phyloP scores from a whole-genome alignment of 1,139 yeast species.

The Hanseniaspora uvarum region DNA sequence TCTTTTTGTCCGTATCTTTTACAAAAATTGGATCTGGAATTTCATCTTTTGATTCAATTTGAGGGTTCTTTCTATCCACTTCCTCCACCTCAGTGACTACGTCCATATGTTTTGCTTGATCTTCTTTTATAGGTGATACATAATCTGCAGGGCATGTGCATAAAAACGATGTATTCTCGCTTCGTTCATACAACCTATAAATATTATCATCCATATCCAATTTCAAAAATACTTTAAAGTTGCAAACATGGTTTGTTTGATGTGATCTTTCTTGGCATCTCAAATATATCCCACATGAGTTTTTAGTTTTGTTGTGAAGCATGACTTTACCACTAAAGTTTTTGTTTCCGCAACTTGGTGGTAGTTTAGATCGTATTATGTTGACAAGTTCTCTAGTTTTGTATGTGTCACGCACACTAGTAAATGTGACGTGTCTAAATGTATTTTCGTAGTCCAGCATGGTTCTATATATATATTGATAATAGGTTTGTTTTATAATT shows the following conservation, averaged over 20 bases:
- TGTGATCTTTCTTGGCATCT: conserved; percentile 1
- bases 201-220: conserved; percentile 2
- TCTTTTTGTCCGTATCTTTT: neutral
- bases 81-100: neutral
- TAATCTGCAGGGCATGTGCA: conserved; percentile 6
- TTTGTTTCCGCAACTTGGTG: neutral
- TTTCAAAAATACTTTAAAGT: conserved; percentile 6
- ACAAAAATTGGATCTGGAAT: neutral
- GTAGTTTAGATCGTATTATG: conserved; percentile 1
- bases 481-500: neutral
- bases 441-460: conserved; percentile 8
- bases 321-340: conserved; percentile 14
- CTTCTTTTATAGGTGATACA: neutral
- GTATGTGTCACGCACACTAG: conserved; percentile 7
- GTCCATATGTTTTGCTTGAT: neutral
- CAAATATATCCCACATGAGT: conserved; percentile 5
- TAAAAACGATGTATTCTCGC: conserved; percentile 10
- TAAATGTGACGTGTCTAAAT: neutral
- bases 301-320: conserved; percentile 8
- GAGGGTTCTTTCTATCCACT: neutral
- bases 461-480: neutral
- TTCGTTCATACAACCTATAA: neutral
- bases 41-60: neutral
- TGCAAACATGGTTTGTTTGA: neutral
- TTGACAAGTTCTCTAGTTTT: conserved; percentile 14